These are phyloP conservation scores for Ascodesmis nigricans DNA, from an alignment of 495 filamentous ascomycete species.

Conservation along the genomic window DNA sequence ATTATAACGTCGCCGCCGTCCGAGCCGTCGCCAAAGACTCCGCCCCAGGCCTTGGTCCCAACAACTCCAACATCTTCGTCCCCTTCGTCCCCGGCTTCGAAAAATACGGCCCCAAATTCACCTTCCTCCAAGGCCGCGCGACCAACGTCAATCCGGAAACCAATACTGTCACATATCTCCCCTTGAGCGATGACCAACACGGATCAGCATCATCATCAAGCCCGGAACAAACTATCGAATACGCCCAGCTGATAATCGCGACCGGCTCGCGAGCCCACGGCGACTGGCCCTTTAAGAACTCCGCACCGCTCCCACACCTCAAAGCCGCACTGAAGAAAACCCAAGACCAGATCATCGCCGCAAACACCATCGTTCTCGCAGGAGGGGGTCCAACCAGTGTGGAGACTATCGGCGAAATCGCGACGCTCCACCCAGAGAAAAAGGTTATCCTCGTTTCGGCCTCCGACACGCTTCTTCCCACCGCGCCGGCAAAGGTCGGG, in stretches of 20 bases:
- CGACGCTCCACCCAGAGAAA: constrained; percentile 22
- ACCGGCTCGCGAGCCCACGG: constrained; percentile 18
- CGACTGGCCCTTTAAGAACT: constrained; percentile 20
- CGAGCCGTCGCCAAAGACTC: constrained; percentile 27
- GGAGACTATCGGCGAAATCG: constrained; percentile 36
- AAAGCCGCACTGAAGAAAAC: constrained; percentile 14
- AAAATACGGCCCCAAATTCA: constrained; percentile 21
- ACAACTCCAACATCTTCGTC: constrained; percentile 27
- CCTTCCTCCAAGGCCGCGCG: constrained; percentile 24
- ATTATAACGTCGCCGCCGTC: constrained; percentile 34
- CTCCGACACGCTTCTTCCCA: constrained; percentile 24
- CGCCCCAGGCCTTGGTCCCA: constrained; percentile 22
- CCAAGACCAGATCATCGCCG: constrained; percentile 25
- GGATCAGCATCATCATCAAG: constrained; percentile 1
- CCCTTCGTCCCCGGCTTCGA: constrained; percentile 23
- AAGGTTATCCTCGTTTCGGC: constrained; percentile 30
- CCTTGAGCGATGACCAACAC: constrained; percentile 9
- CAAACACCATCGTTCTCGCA: constrained; percentile 38
- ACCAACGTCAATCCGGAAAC: constrained; percentile 11
- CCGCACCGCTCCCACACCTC: constrained; percentile 15
- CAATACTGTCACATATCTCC: constrained; percentile 16
- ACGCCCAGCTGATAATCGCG: constrained; percentile 24
- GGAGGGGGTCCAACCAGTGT: constrained; percentile 50
- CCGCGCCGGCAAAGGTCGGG: constrained; percentile 20
- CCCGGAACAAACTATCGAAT: constrained; percentile 13